Base-by-base conservation (phyloP, 192 early-diverging fungal species). In the Rhizoclosmatium globosum region DNA sequence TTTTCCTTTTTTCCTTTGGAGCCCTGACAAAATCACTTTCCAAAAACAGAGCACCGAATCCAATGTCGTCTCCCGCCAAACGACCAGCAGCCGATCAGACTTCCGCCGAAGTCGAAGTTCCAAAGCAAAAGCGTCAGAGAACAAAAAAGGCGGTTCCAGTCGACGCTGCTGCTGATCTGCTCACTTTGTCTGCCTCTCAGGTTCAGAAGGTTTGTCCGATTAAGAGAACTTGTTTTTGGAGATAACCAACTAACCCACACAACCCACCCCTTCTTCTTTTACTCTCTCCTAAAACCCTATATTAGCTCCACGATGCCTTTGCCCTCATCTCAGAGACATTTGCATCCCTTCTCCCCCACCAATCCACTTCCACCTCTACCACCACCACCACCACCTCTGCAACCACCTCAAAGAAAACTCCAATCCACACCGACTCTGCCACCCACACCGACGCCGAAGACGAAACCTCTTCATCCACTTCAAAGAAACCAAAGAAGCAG, bases 261-360 rank as follows among this genome's bases (percentile, higher is more conserved):
- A 50, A 50, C 4, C 48, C 48, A 50, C 48, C 48, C n/a, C n/a
- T n/a, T n/a, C n/a, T n/a, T n/a, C n/a, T n/a, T n/a, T n/a, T n/a
- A n/a, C n/a, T n/a, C n/a, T n/a, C n/a, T n/a, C n/a, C n/a, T n/a
- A n/a, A n/a, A 50, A 50, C 48, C 4, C 48, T 9, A 50, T 15
- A 4, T 9, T n/a, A 64, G 62, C 62, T 64, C 4, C 62, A 64
- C 21, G 23, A 64, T 38, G 62, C 62, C 62, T 64, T 64, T 41
- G 62, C 62, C 4, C 21, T 41, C 9, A 64, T 64, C 21, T 64
- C 62, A 21, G 4, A 4, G 4, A 64, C 62, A 6, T 64, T 64
- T 41, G 62, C 62, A 4, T 21, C 62, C n/a, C 21, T 64, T 4
- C 39, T 64, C 6, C 62, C 62, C 4, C 6, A 4, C 6, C 6